phyloP scores from a whole-genome alignment of 345 rosid species.

The Passiflora organensis region DNA sequence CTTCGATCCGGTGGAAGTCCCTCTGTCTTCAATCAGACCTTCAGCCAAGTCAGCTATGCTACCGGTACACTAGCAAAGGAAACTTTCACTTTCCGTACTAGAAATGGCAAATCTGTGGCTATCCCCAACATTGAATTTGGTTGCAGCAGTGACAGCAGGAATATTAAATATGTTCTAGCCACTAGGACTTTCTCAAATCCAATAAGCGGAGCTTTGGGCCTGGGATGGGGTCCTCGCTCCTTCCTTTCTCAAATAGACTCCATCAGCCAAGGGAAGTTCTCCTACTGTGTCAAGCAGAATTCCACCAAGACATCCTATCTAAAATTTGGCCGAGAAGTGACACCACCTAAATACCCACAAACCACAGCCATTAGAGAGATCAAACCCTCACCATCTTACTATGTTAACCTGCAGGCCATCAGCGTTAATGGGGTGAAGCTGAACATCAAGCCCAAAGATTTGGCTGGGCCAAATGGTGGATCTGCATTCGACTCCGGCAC shows the following conservation, averaged over 20 bases:
- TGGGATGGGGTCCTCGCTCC: constrained; percentile 1
- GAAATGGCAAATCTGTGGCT: background rate
- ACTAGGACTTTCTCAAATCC: background rate
- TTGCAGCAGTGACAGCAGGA: background rate
- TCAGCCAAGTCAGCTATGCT: background rate
- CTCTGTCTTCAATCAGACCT: background rate
- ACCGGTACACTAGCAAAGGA: background rate
- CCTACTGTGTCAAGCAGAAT: background rate
- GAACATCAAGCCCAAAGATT: background rate
- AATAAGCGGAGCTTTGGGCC: background rate
- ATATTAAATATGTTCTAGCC: background rate
- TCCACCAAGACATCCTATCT: background rate
- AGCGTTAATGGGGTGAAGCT: background rate
- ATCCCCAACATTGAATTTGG: background rate
- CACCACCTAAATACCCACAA: background rate
- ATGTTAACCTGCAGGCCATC: background rate
- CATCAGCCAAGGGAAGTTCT: background rate
- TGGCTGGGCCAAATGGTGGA: background rate
- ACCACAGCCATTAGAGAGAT: background rate
- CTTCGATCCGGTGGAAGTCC: background rate
- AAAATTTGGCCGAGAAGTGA: background rate
- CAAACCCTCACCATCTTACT: background rate
- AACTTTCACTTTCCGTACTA: background rate
- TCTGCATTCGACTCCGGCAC: background rate
- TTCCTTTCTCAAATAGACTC: background rate